These are phyloP conservation scores for Yamadazyma buinensis DNA, from an alignment of 1,139 yeast species.

Conservation along the genomic window DNA sequence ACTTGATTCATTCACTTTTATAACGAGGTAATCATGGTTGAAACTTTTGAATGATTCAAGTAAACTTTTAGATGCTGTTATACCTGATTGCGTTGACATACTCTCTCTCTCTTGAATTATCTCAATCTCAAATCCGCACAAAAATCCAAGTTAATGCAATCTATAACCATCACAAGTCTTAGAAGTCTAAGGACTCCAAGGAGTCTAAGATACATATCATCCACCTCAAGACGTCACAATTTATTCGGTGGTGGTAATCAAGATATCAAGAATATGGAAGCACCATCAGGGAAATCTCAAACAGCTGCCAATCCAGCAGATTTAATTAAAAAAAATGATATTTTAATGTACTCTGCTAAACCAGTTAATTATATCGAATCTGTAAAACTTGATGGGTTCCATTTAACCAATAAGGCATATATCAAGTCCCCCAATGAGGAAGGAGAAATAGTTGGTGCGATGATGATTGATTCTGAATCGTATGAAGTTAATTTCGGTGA, in stretches of 20 bases:
- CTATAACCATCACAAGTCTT: too few species aligned
- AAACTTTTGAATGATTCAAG: slow-evolving; percentile 27
- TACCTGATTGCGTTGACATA: slow-evolving; percentile 76
- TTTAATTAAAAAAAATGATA: slow-evolving; percentile 42
- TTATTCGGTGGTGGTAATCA: slow-evolving; percentile 32
- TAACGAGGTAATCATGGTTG: slow-evolving; percentile 26
- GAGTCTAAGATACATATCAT: too few species aligned
- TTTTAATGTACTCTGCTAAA: slow-evolving; percentile 39
- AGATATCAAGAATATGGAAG: slow-evolving; percentile 17
- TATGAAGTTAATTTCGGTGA: slow-evolving; percentile 52
- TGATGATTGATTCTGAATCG: slow-evolving; percentile 62
- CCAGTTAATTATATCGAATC: slow-evolving; percentile 45
- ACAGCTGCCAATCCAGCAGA: slow-evolving; percentile 46
- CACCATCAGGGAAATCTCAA: slow-evolving; percentile 39
- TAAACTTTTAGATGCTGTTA: slow-evolving; percentile 47
- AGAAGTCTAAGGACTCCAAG: too few species aligned
- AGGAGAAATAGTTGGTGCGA: slow-evolving; percentile 47
- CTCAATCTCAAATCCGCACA: too few species aligned
- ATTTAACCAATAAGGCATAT: slow-evolving; percentile 34
- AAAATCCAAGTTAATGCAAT: too few species aligned
- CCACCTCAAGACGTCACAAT: slow-evolving; percentile 3
- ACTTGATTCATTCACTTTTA: slow-evolving; percentile 43
- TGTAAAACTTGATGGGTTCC: slow-evolving; percentile 38
- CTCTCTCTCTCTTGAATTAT: background rate
- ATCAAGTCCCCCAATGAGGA: slow-evolving; percentile 45